Conservation (phyloP, 2,329 filamentous ascomycete genomes). For the Neonectria neomacrospora region DNA sequence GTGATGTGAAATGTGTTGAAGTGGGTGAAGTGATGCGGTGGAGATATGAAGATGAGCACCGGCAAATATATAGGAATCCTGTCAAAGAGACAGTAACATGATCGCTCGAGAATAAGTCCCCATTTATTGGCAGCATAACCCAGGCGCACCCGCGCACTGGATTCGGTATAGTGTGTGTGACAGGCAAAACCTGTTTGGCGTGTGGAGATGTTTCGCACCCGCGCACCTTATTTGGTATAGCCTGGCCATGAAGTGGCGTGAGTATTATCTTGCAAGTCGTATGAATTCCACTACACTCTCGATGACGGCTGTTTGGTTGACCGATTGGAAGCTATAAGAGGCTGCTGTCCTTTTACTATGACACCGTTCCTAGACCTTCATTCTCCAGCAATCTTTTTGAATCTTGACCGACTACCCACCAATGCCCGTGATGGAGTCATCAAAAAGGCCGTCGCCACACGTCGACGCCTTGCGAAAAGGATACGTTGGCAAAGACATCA, state of each 20-base stretch:
- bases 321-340: neutral
- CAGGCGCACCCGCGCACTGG: neutral
- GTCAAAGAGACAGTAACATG: too few relatives aligned
- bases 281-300: neutral
- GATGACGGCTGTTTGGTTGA: too few relatives aligned
- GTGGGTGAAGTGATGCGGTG: neutral
- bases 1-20: neutral
- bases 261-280: too few relatives aligned
- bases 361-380: too few relatives aligned
- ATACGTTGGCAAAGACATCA: conserved; percentile 43
- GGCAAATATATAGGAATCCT: neutral
- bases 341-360: too few relatives aligned
- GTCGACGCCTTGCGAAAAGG: neutral
- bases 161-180: neutral
- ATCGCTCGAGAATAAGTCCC: too few relatives aligned
- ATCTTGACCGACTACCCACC: neutral
- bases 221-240: neutral
- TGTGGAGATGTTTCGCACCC: neutral
- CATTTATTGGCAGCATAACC: too few relatives aligned
- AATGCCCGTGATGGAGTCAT: neutral
- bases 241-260: too few relatives aligned
- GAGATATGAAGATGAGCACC: neutral
- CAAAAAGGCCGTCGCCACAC: neutral
- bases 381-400: too few relatives aligned
- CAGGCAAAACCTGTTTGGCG: neutral